These are phyloP conservation scores for Liriodendron chinense DNA, from an alignment of 164 flowering plant genomes.

Conservation along the genomic window DNA sequence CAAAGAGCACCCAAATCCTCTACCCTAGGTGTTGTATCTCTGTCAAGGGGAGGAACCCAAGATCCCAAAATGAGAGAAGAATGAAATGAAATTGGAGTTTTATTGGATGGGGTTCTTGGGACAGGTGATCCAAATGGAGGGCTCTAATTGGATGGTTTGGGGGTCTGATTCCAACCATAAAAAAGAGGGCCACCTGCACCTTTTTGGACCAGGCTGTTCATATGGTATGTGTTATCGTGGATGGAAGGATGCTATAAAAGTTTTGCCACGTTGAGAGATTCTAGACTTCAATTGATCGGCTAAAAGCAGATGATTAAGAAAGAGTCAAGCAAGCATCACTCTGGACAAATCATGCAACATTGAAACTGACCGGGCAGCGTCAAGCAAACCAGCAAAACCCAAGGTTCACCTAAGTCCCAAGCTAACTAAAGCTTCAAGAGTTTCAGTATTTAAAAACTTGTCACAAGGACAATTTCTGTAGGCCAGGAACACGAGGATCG, in stretches of 20 bases:
- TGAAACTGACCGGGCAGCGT: conserved; percentile 80
- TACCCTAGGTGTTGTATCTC: background rate
- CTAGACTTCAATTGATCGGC: too few relatives aligned
- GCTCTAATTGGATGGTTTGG: background rate
- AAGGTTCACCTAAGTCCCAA: conserved; percentile 68
- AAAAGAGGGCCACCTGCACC: background rate
- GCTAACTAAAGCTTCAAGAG: conserved; percentile 53
- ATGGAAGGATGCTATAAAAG: too few relatives aligned
- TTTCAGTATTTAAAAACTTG: conserved; percentile 51
- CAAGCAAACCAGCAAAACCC: conserved; percentile 67
- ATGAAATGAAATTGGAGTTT: background rate
- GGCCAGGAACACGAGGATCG: conserved; percentile 85
- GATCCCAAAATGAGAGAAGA: background rate
- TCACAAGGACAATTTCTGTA: conserved; percentile 66
- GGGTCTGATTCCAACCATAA: background rate
- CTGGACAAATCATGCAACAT: conserved; percentile 57
- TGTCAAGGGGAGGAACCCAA: too few relatives aligned
- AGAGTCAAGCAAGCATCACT: conserved; percentile 34
- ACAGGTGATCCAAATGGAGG: background rate
- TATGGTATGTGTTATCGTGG: too few relatives aligned
- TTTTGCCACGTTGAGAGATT: too few relatives aligned
- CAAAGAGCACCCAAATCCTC: conserved; percentile 4
- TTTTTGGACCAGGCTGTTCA: too few relatives aligned
- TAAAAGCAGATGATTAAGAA: too few relatives aligned
- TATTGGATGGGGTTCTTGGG: background rate